phyloP scores from a whole-genome alignment of 768 basidiomycete genomes.

The Mycena capillaripes region DNA sequence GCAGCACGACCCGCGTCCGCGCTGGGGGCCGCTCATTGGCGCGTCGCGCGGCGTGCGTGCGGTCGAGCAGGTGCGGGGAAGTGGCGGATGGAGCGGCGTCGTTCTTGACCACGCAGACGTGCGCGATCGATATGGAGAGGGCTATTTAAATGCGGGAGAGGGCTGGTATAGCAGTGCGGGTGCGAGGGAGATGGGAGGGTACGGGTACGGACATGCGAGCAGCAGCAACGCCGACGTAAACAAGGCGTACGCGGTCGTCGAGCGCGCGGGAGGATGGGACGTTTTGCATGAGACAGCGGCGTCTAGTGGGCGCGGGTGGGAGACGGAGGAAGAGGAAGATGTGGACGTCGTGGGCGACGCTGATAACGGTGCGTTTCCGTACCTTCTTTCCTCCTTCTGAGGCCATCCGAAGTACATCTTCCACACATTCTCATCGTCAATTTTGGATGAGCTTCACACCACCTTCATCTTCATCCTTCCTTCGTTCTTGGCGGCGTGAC shows the following conservation, averaged over 20 bases:
- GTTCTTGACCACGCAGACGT: no score
- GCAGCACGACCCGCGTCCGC: neutral
- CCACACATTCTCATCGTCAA: neutral
- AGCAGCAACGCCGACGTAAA: neutral
- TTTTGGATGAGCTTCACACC: no score
- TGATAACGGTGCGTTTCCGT: neutral
- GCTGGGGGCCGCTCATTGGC: slow-evolving; percentile 34
- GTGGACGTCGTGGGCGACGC: neutral
- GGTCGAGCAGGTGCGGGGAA: slow-evolving; percentile 10
- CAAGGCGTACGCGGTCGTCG: slow-evolving; percentile 23
- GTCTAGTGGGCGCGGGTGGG: slow-evolving; percentile 29
- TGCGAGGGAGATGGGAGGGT: neutral
- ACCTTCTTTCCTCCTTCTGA: neutral
- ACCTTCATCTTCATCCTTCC: neutral
- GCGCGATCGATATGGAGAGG: neutral
- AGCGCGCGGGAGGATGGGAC: slow-evolving; percentile 23
- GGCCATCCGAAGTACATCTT: neutral
- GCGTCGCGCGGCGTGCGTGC: slow-evolving; percentile 20
- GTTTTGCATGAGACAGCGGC: neutral
- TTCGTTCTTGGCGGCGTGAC: neutral
- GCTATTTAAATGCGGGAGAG: neutral
- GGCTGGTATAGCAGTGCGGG: neutral
- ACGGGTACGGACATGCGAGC: neutral
- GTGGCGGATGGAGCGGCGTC: slow-evolving; percentile 29
- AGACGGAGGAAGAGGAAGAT: slow-evolving; percentile 39